These are phyloP conservation scores for Erigeron philadelphicus DNA, from an alignment of 140 eudicot genomes.

Conservation along the genomic window DNA sequence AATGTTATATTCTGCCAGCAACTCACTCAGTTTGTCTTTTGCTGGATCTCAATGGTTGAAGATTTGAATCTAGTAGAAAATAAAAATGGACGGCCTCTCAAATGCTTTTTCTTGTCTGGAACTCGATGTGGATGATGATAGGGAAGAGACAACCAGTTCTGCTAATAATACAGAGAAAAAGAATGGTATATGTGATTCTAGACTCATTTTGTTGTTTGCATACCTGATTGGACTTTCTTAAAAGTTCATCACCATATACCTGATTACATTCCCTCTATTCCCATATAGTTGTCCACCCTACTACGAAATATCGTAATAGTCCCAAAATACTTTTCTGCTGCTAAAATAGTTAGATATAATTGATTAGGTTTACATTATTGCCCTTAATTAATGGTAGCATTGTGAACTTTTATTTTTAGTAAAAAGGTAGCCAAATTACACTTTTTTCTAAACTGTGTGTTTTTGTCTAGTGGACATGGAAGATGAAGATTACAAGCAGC, in stretches of 20 bases:
- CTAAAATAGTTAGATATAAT: too few species aligned
- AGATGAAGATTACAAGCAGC: conserved; percentile 47
- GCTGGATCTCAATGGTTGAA: conserved; percentile 41
- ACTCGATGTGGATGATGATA: conserved; percentile 58
- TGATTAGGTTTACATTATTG: too few species aligned
- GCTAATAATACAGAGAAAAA: conserved; percentile 30
- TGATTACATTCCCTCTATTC: background rate
- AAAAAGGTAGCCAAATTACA: too few species aligned
- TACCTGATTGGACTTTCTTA: background rate
- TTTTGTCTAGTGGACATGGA: background rate
- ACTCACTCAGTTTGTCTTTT: conserved; percentile 18
- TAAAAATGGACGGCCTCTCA: conserved; percentile 51
- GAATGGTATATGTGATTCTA: conserved; percentile 26
- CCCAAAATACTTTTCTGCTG: too few species aligned
- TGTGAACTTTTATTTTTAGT: too few species aligned
- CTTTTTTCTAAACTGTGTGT: too few species aligned
- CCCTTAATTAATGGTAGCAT: too few species aligned
- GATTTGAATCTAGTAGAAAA: conserved; percentile 16
- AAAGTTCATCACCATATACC: background rate
- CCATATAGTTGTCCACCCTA: too few species aligned
- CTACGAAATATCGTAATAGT: too few species aligned
- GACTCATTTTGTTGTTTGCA: conserved; percentile 8
- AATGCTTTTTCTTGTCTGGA: conserved; percentile 64
- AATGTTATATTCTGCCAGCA: conserved; percentile 6
- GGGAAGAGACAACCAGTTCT: conserved; percentile 30